Evolutionary conservation across 1,139 yeast genomes (phyloP).

Genomic region (Geotrichum phurueaensis): DNA sequence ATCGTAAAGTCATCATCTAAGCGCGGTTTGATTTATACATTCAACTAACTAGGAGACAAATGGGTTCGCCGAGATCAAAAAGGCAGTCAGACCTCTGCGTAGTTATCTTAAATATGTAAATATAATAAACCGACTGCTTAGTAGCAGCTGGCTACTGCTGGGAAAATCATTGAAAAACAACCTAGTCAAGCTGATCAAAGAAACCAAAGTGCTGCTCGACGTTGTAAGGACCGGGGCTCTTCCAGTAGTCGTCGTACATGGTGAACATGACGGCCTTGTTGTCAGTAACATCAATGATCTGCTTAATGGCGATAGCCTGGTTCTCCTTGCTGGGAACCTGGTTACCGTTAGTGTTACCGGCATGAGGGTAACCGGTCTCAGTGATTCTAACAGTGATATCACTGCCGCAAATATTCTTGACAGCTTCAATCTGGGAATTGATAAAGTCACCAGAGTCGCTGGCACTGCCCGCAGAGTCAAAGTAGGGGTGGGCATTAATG

Average conservation of each 20-base stretch:
- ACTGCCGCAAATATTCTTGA: slow-evolving; percentile 39
- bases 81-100: no score
- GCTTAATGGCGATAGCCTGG: slow-evolving; percentile 61
- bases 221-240: slow-evolving; percentile 73
- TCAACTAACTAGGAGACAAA: no score
- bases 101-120: no score
- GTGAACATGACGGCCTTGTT: slow-evolving; percentile 62
- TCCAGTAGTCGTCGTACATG: slow-evolving; percentile 79
- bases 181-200: slow-evolving; percentile 1
- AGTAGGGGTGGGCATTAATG: slow-evolving; percentile 81
- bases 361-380: slow-evolving; percentile 89
- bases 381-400: slow-evolving; percentile 46
- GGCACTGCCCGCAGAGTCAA: slow-evolving; percentile 58
- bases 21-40: no score
- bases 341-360: slow-evolving; percentile 63
- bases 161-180: background rate
- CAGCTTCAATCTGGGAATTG: slow-evolving; percentile 51
- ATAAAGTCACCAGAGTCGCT: slow-evolving; percentile 68
- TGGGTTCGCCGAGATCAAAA: no score
- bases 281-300: slow-evolving; percentile 49
- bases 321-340: slow-evolving; percentile 67
- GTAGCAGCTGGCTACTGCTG: background rate
- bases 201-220: slow-evolving; percentile 82
- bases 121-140: no score
- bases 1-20: no score